phyloP scores from a whole-genome alignment of 192 early-diverging fungal genomes.

The Rhizophagus sp. region DNA sequence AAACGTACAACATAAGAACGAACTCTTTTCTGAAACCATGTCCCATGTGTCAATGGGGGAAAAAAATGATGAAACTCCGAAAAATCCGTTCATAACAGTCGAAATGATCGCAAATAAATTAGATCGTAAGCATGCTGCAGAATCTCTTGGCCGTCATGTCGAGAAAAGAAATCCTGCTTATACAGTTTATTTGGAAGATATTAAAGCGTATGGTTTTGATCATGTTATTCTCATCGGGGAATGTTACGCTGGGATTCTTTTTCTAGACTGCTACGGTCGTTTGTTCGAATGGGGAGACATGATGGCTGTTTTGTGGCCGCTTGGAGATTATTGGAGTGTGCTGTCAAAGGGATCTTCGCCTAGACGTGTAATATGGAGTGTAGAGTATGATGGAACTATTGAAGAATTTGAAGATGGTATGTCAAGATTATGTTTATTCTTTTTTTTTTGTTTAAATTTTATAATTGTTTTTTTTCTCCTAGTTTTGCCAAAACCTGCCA shows the following conservation, averaged over 20 bases:
- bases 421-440: slow-evolving; percentile 11
- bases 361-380: not conserved
- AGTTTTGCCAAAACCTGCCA: slow-evolving; percentile 13
- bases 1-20: not conserved
- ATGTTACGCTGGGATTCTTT: slow-evolving; percentile 1
- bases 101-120: not conserved
- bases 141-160: slow-evolving; percentile 6
- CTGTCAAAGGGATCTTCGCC: not conserved
- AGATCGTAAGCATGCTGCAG: slow-evolving; percentile 5
- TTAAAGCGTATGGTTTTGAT: slow-evolving; percentile 24
- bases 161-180: not conserved
- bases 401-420: slow-evolving; percentile 1
- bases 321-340: slow-evolving; percentile 13
- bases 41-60: not conserved
- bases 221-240: slow-evolving; percentile 4
- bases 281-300: not conserved
- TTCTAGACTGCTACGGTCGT: slow-evolving; percentile 22
- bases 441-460: not conserved
- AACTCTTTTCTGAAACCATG: not conserved
- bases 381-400: slow-evolving; percentile 18
- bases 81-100: slow-evolving; percentile 5
- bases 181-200: not conserved
- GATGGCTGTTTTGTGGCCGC: slow-evolving; percentile 7
- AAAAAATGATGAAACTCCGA: slow-evolving; percentile 3
- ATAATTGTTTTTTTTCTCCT: slow-evolving; percentile 22